Evolutionary conservation across 1,284 basidiomycete species (phyloP), one percentile per base, ranked within the genome.

Genomic region (Sanghuangporus weigelae): DNA sequence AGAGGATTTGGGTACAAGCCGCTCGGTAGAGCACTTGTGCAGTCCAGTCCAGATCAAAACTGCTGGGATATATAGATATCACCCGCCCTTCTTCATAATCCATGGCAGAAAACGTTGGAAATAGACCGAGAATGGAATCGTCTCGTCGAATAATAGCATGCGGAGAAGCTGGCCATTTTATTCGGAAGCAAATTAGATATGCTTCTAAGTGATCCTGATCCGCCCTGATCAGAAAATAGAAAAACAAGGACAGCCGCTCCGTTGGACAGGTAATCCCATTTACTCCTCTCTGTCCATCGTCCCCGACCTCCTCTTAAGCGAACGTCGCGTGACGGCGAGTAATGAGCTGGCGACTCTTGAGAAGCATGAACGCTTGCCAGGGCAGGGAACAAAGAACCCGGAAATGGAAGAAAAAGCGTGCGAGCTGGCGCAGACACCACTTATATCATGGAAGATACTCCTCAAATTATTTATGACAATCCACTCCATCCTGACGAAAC

Each of bases 151-250:
- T n/a, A 8, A 46, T 14, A 35, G 36, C n/a, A 23, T 26, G 12
- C 38, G 26, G 19, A 49, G 44, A 48, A 19, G 44, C 35, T 31
- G 10, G 38, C 44, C 50, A 39, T 50, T 16, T 51, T 51, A 35
- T 23, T 51, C 35, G 36, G 58, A 60, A 60, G 48, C 36, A 1
- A 19, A 16, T 3, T 21, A 51, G n/a, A 16, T 16, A 21, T 10
- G n/a, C 44, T 59, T 59, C 57, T n/a, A 31, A 31, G 36, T 8
- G 46, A 59, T 49, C 57, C 8, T 8, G 46, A 59, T 49, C 57
- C 8, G 38, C 35, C n/a, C 11, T 38, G n/a, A 1, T 26, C 44
- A 59, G 21, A 49, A 49, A 59, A 35, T 38, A 49, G 19, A 59
- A 36, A 36, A 49, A 42, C 40, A 42, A 42, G 19, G 38, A 40